phyloP scores from a whole-genome alignment of 2,329 filamentous ascomycete species.

The Diaporthe nobilis region DNA sequence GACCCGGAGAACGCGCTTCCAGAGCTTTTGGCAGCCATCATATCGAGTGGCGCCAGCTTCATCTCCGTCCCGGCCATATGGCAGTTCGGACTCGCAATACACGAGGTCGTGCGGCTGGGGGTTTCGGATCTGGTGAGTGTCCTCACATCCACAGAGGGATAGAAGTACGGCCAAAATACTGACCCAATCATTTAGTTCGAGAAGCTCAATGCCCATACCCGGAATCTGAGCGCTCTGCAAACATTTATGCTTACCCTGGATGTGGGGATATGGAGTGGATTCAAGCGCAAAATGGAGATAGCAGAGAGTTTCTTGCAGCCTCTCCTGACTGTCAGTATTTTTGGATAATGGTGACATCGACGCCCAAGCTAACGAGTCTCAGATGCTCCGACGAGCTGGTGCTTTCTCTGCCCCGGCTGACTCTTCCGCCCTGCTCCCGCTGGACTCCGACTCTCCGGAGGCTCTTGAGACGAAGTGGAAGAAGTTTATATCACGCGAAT shows the following conservation, averaged over 20 bases:
- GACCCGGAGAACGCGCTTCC: conserved; percentile 45
- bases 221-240: conserved; percentile 66
- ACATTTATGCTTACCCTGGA: conserved; percentile 64
- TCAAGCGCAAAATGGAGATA: conserved; percentile 71
- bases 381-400: conserved; percentile 66
- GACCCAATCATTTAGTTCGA: conserved; percentile 55
- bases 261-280: conserved; percentile 71
- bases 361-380: conserved; percentile 33
- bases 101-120: conserved; percentile 58
- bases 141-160: neutral
- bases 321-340: conserved; percentile 57
- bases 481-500: conserved; percentile 47
- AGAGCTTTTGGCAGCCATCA: conserved; percentile 46
- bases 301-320: conserved; percentile 70
- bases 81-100: conserved; percentile 53
- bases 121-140: conserved; percentile 48
- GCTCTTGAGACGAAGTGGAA: conserved; percentile 47
- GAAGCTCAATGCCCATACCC: conserved; percentile 62
- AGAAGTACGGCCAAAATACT: conserved; percentile 47
- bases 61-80: conserved; percentile 48
- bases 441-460: conserved; percentile 44
- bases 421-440: conserved; percentile 43
- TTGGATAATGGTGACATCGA: no score
- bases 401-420: conserved; percentile 46
- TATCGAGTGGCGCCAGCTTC: conserved; percentile 46